These are phyloP conservation scores for Melanopsichium pennsylvanicum DNA, from an alignment of 1,284 basidiomycete genomes.

Conservation along the genomic window DNA sequence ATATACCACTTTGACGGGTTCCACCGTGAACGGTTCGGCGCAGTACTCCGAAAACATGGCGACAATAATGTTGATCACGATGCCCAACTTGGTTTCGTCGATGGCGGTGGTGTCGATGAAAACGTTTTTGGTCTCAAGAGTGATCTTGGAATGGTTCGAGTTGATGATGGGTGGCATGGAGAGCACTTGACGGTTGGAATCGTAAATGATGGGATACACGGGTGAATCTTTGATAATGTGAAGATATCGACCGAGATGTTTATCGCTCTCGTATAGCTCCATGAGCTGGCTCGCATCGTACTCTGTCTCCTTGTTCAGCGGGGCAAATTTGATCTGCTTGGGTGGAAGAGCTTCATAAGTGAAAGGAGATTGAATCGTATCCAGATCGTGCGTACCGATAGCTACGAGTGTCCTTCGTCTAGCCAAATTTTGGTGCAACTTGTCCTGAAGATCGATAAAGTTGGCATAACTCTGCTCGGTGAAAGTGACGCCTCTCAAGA, in stretches of 20 bases:
- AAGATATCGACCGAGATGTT: constrained; percentile 87
- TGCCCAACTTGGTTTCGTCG: constrained; percentile 95
- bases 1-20: constrained; percentile 60
- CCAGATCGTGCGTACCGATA: constrained; percentile 96
- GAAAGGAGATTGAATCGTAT: constrained; percentile 86
- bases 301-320: constrained; percentile 79
- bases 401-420: constrained; percentile 88
- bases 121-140: constrained; percentile 88
- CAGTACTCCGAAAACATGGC: constrained; percentile 99
- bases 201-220: constrained; percentile 97
- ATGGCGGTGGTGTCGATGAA: constrained; percentile 97
- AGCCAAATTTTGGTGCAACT: constrained; percentile 95
- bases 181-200: constrained; percentile 82
- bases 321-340: constrained; percentile 86
- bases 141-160: constrained; percentile 83
- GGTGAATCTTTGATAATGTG: constrained; percentile 93
- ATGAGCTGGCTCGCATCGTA: constrained; percentile 68
- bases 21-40: constrained; percentile 77
- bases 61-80: constrained; percentile 91
- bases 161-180: constrained; percentile 91
- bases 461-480: constrained; percentile 88
- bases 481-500: constrained; percentile 87
- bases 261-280: constrained; percentile 78
- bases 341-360: constrained; percentile 88
- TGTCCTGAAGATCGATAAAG: constrained; percentile 97